Conservation (phyloP, 2,329 filamentous ascomycete genomes). For the Colletotrichum chlorophyti region DNA sequence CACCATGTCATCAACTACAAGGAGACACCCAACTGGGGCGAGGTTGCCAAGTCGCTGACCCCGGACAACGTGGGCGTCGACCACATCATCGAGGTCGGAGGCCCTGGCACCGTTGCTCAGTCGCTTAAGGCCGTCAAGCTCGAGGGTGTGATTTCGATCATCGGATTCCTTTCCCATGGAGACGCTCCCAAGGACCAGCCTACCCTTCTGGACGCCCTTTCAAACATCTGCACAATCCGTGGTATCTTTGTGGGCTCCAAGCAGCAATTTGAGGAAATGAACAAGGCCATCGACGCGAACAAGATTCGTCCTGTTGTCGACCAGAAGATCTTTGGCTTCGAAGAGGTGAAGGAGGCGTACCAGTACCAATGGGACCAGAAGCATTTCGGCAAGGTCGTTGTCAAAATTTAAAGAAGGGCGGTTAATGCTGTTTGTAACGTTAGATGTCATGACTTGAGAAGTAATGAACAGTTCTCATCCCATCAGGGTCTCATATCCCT, state of each 20-base stretch:
- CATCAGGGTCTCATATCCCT: slow-evolving; percentile 36
- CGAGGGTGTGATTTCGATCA: slow-evolving; percentile 52
- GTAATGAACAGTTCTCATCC: too few relatives aligned
- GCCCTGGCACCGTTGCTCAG: slow-evolving; percentile 50
- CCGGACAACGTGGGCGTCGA: slow-evolving; percentile 51
- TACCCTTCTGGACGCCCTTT: slow-evolving; percentile 21
- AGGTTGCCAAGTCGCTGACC: slow-evolving; percentile 49
- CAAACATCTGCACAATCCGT: slow-evolving; percentile 25
- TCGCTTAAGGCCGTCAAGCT: slow-evolving; percentile 51
- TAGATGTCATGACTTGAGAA: too few relatives aligned
- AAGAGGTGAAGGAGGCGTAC: slow-evolving; percentile 28
- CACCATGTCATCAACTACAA: slow-evolving; percentile 59
- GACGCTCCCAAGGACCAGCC: slow-evolving; percentile 5
- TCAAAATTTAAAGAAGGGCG: slow-evolving; percentile 16
- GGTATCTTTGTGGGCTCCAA: slow-evolving; percentile 21
- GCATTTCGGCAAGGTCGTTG: slow-evolving; percentile 24
- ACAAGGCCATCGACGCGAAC: slow-evolving; percentile 24
- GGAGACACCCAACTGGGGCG: slow-evolving; percentile 52
- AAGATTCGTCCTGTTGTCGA: slow-evolving; percentile 23
- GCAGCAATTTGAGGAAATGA: slow-evolving; percentile 28
- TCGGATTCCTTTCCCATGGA: slow-evolving; percentile 34
- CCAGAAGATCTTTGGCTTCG: slow-evolving; percentile 20
- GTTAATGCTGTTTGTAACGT: neutral
- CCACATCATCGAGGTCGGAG: slow-evolving; percentile 56
- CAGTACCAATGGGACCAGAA: slow-evolving; percentile 24